Conservation (phyloP, 2,329 filamentous ascomycete species). For the Thielaviopsis euricoi region DNA sequence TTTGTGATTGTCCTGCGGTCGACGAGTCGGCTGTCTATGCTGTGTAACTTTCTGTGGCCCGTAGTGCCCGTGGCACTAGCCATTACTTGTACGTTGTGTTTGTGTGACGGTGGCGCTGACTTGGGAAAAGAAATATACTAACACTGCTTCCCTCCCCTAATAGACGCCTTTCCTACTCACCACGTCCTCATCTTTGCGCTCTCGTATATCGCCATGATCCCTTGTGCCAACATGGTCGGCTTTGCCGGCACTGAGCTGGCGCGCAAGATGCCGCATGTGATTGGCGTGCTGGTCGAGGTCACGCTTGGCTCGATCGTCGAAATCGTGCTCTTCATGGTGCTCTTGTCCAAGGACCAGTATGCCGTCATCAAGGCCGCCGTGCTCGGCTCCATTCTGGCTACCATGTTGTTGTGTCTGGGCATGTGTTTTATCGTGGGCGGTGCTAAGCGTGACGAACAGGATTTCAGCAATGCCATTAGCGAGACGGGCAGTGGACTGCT, state of each 20-base stretch:
- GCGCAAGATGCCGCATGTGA: conserved; percentile 58
- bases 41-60: conserved; percentile 32
- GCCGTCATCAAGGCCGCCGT: conserved; percentile 73
- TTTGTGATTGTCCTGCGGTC: conserved; percentile 25
- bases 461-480: conserved; percentile 58
- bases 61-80: conserved; percentile 29
- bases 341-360: conserved; percentile 40
- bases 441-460: conserved; percentile 47
- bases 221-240: conserved; percentile 31
- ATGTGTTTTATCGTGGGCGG: conserved; percentile 68
- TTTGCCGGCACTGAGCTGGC: conserved; percentile 51
- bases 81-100: conserved; percentile 16
- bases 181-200: conserved; percentile 29
- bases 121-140: no score
- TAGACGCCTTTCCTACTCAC: conserved; percentile 19
- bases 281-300: conserved; percentile 45
- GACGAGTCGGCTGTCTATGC: conserved; percentile 27
- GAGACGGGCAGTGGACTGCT: conserved; percentile 66
- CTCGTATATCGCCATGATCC: conserved; percentile 33
- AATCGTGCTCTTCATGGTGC: conserved; percentile 65
- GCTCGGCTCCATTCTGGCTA: conserved; percentile 67
- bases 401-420: conserved; percentile 64
- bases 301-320: conserved; percentile 57
- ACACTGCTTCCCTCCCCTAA: no score
- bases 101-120: no score